These are phyloP conservation scores for Anisogramma anomala DNA, from an alignment of 2,329 filamentous ascomycete species.

Conservation along the genomic window DNA sequence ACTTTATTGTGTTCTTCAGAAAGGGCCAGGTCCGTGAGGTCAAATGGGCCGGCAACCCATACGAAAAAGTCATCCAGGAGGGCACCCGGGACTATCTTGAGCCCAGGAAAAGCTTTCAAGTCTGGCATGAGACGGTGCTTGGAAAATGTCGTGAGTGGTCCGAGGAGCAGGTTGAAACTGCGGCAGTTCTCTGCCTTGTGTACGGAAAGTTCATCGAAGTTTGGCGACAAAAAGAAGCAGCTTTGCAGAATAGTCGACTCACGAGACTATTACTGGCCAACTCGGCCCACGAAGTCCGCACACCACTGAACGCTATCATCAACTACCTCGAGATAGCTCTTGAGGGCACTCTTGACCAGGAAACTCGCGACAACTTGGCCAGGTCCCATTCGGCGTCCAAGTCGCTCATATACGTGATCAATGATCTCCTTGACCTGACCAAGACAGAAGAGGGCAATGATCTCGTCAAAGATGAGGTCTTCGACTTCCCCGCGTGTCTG, in stretches of 20 bases:
- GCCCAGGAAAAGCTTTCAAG: conserved; percentile 67
- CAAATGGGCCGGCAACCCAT: conserved; percentile 79
- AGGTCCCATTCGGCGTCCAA: conserved; percentile 86
- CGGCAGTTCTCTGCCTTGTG: conserved; percentile 74
- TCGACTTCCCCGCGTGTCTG: conserved; percentile 60
- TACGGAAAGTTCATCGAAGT: conserved; percentile 88
- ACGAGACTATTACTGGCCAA: conserved; percentile 72
- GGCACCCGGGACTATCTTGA: conserved; percentile 66
- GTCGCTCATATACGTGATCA: conserved; percentile 87
- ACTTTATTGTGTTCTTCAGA: conserved; percentile 91
- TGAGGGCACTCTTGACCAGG: conserved; percentile 65
- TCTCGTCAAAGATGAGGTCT: conserved; percentile 68
- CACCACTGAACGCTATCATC: conserved; percentile 84
- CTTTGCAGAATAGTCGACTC: conserved; percentile 68
- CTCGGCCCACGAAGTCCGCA: conserved; percentile 83
- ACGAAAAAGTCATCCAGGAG: conserved; percentile 63
- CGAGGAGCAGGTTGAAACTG: conserved; percentile 80
- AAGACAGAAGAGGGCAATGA: conserved; percentile 75
- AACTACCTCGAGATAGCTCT: conserved; percentile 88
- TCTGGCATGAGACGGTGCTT: conserved; percentile 69
- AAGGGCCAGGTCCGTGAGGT: conserved; percentile 63
- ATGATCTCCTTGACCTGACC: conserved; percentile 78
- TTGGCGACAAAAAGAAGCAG: conserved; percentile 82
- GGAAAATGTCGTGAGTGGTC: conserved; percentile 81
- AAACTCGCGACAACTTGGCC: conserved; percentile 73